Conservation (phyloP, 2,329 filamentous ascomycete species). For the Elsinoe arachidis region DNA sequence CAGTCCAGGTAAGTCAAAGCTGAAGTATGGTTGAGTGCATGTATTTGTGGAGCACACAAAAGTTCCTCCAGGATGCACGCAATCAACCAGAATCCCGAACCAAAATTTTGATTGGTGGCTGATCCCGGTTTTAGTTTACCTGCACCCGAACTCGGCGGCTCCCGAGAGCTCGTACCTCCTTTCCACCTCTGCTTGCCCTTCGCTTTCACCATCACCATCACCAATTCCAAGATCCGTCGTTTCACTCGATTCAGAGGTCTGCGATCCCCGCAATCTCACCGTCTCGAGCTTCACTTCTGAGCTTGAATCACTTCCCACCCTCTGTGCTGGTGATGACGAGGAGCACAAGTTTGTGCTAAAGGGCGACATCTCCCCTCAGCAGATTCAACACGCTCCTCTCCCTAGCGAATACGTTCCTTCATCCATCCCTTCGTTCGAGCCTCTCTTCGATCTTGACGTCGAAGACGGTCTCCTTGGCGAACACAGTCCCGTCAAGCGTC, state of each 20-base stretch:
- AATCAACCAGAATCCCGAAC: constrained; percentile 14
- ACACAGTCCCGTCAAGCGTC: constrained; percentile 47
- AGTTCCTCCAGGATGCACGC: constrained; percentile 12
- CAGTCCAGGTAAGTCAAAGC: constrained; percentile 68
- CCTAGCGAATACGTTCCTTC: constrained; percentile 41
- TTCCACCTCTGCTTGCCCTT: constrained; percentile 66
- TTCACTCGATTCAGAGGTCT: constrained; percentile 58
- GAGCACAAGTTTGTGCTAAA: constrained; percentile 38
- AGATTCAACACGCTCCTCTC: constrained; percentile 30
- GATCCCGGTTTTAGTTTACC: constrained; percentile 45
- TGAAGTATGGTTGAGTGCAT: constrained; percentile 13
- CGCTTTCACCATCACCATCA: constrained; percentile 77
- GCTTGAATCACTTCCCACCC: constrained; percentile 55
- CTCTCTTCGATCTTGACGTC: constrained; percentile 80
- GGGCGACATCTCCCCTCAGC: constrained; percentile 30
- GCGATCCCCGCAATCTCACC: constrained; percentile 82
- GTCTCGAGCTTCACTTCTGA: constrained; percentile 53
- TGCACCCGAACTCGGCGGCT: constrained; percentile 58
- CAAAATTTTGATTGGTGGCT: constrained; percentile 11
- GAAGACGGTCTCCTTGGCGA: constrained; percentile 76
- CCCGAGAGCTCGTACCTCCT: constrained; percentile 56
- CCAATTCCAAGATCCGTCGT: constrained; percentile 62
- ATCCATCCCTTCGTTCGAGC: constrained; percentile 68
- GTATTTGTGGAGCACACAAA: background rate
- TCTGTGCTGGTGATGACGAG: constrained; percentile 48